These are phyloP conservation scores for Ricinus communis DNA, from an alignment of 345 rosid species.

Conservation along the genomic window DNA sequence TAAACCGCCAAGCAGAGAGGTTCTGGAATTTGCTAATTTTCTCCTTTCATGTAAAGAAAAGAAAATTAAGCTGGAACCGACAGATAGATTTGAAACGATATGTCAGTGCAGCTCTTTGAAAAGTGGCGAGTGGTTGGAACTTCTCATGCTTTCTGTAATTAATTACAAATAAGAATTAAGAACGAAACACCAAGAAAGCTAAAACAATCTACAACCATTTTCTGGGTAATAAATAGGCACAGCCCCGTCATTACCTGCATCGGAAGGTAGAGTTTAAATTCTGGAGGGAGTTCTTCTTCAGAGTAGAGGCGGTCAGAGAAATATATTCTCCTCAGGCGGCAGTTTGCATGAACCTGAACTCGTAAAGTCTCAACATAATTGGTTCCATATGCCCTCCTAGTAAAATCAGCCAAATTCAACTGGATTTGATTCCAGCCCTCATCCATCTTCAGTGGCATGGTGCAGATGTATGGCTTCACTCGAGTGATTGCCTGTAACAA, in stretches of 20 bases:
- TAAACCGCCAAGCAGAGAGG: not conserved
- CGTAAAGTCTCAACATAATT: slow-evolving; percentile 91
- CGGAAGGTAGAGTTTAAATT: slow-evolving; percentile 90
- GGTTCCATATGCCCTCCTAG: slow-evolving; percentile 93
- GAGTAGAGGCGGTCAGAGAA: slow-evolving; percentile 93
- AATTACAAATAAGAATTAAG: too few relatives aligned
- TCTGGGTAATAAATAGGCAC: not conserved
- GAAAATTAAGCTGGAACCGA: not conserved
- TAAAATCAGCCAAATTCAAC: slow-evolving; percentile 85
- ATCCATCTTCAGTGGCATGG: slow-evolving; percentile 93
- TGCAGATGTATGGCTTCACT: slow-evolving; percentile 92
- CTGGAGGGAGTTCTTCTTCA: slow-evolving; percentile 97
- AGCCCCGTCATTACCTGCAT: slow-evolving; percentile 56
- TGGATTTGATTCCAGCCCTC: slow-evolving; percentile 98
- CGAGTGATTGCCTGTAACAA: slow-evolving; percentile 69
- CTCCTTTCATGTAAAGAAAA: not conserved
- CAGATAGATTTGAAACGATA: not conserved
- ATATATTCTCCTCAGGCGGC: slow-evolving; percentile 85
- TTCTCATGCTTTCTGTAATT: slow-evolving; percentile 55
- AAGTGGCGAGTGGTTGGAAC: not conserved
- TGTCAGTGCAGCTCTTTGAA: not conserved
- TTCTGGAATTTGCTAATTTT: not conserved
- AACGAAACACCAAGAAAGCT: slow-evolving; percentile 2
- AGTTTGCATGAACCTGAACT: slow-evolving; percentile 96
- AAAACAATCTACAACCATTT: not conserved